These are phyloP conservation scores for Pyrus betulifolia DNA, from an alignment of 306 rosid species.

Conservation along the genomic window DNA sequence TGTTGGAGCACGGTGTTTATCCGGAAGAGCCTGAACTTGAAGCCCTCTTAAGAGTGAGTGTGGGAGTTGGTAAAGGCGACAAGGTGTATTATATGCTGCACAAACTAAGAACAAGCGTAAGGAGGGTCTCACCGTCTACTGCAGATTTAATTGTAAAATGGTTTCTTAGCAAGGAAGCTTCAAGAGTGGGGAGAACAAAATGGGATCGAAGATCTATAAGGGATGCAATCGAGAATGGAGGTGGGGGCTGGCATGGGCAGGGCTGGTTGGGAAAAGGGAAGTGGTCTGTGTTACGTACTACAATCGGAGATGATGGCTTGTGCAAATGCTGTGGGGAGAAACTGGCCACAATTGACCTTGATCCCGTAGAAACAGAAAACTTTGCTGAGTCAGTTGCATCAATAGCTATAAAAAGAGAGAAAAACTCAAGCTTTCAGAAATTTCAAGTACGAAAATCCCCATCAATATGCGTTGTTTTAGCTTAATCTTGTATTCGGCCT, in stretches of 20 bases:
- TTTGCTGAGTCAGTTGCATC: constrained; percentile 86
- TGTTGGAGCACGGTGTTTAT: constrained; percentile 72
- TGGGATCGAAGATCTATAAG: constrained; percentile 44
- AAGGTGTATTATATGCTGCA: constrained; percentile 82
- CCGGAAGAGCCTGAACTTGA: constrained; percentile 91
- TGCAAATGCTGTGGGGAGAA: constrained; percentile 70
- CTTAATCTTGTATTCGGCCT: constrained; percentile 4
- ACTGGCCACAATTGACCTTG: constrained; percentile 80
- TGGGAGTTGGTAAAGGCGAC: constrained; percentile 43
- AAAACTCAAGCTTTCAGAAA: constrained; percentile 58
- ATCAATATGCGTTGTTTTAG: background rate
- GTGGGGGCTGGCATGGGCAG: constrained; percentile 97
- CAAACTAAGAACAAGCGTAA: constrained; percentile 54
- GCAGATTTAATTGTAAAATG: constrained; percentile 58
- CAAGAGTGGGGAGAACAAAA: constrained; percentile 70
- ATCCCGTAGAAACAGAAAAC: constrained; percentile 75
- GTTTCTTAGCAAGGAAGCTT: constrained; percentile 65
- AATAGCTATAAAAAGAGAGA: constrained; percentile 63
- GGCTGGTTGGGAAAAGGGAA: constrained; percentile 94
- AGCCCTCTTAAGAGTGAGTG: constrained; percentile 61
- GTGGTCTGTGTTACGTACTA: constrained; percentile 53
- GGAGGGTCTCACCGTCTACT: constrained; percentile 54
- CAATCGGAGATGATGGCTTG: constrained; percentile 65
- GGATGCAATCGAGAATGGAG: constrained; percentile 63
- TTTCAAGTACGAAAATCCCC: constrained; percentile 61